Conservation (phyloP, 345 rosid species). For the Cardamine occulta region DNA sequence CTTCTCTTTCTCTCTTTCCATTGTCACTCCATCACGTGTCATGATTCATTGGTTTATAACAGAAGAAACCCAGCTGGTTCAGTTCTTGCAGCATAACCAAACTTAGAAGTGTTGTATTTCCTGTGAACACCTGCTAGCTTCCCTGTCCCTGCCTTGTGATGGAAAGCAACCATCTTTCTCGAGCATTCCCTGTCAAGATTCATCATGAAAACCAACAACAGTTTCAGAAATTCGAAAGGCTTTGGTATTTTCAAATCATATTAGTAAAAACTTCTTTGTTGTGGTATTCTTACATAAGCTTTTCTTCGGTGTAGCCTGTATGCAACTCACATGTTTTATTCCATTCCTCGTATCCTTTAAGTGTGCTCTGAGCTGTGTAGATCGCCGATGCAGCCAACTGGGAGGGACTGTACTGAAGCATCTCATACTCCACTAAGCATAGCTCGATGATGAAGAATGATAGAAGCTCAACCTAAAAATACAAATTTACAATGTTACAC, state of each 20-base stretch:
- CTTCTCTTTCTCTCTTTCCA: not conserved
- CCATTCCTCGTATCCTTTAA: constrained; percentile 51
- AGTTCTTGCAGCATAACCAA: constrained; percentile 70
- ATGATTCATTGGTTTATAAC: constrained; percentile 12
- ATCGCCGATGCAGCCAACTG: constrained; percentile 70
- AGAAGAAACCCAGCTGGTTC: constrained; percentile 68
- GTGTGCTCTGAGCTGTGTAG: constrained; percentile 61
- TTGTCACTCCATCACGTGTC: not conserved
- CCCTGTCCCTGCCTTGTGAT: constrained; percentile 78
- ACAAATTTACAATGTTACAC: constrained; percentile 8
- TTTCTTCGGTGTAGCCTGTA: constrained; percentile 53
- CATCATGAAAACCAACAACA: constrained; percentile 1
- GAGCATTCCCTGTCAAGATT: constrained; percentile 69
- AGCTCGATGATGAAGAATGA: constrained; percentile 67
- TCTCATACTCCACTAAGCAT: constrained; percentile 57
- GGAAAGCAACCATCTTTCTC: constrained; percentile 71
- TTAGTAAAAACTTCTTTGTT: not conserved
- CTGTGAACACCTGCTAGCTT: constrained; percentile 82
- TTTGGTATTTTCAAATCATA: not conserved
- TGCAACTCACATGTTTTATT: constrained; percentile 56
- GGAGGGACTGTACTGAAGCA: constrained; percentile 66
- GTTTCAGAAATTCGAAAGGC: not conserved
- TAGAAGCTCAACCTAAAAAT: constrained; percentile 74
- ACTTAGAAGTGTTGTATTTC: constrained; percentile 79
- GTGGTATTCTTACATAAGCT: constrained; percentile 48